Base-by-base conservation (phyloP, 164 flowering plant genomes). In the Cinnamomum chago region DNA sequence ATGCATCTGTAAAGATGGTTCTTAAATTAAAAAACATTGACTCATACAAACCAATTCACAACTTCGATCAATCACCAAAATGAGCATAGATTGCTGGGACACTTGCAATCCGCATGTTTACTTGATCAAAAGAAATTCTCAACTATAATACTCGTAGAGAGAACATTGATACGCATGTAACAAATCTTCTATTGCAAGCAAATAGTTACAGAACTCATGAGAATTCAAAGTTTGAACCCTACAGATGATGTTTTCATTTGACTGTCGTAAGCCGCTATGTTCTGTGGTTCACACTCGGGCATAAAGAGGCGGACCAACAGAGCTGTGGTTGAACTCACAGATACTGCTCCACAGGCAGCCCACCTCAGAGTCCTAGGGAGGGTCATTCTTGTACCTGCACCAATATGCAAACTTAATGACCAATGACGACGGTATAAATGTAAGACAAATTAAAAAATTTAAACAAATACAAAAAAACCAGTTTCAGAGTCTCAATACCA, bases 271-370 rank as follows among this genome's bases (percentile, higher is more conserved):
- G 97, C 97, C 73, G 91, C 97, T 66, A 95, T 90, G 62, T 95
- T 93, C 81, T 95, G 98, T 60, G 95, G 97, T 82, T 95, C 97
- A 84, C 98, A 95, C 82, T 93, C 94, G 3, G 97, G 92, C 79
- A 97, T 90, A 73, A 95, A 83, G 13, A 95, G 89, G 66, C 93
- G 87, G 47, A 91, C 95, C 79, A 95, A 81, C 74, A 93, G 78
- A 50, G 97, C 94, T 1, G 94, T 70, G 51, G 85, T 82, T 30
- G 94, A 78, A 77, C 97, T 88, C 72, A 83, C 78, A 4, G 93
- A 74, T 35, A 91, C 84, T 58, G 91, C 92, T 62, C 97, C 97
- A 81, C 95, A 93, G 67, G 87, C 83, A 65, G 86, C 93, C 97
- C 97, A 95, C 75, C 97, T 80, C n/a, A 93, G 91, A 79, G 81